Base-by-base conservation (phyloP, 1,284 basidiomycete genomes). In the Golubevia pallescens region DNA sequence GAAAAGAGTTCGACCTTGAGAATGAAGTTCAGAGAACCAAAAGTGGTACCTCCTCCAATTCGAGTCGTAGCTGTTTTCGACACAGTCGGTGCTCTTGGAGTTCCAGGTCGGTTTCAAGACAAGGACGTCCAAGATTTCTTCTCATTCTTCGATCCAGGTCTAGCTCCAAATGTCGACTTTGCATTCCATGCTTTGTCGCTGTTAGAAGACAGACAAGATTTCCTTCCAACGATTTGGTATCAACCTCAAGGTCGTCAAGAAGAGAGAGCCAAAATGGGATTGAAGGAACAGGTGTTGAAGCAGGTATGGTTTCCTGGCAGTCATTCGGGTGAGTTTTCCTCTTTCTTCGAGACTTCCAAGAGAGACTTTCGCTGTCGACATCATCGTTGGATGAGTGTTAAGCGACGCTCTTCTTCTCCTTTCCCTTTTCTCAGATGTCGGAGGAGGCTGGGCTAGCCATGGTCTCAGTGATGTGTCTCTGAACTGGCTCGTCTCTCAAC, bases 181-280 rank as follows among this genome's bases (percentile, higher is more conserved):
- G 77, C 65, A 19, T 80, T 77, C 62, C 76, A 80, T 53, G 75
- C 77, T 10, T 53, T 80, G n/a, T 60, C 67, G 4, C 65, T 80
- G n/a, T 68, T 67, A 28, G 76, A 80, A 58, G 76, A 80, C 54
- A 59, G 77, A 3, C 71, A 75, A 55, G 76, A 80, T 51, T 80
- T 77, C 42, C 23, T 73, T 7, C 75, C 73, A 0, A 80, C 77
- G 1, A 57, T 77, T 54, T 78, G 70, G 69, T 75, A 72, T 54
- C 68, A 74, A 48, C 67, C 54, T 54, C 19, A 42, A n/a, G 57
- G 48, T 51, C 14, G 8, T 48, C 42, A 48, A 16, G 8, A 10
- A 16, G 42, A 13, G 8, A 10, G 42, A 13, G 16, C 8, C 8
- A 16, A 48, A 48, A 13, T 48, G 42, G 51, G 19, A 16, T 62